These are phyloP conservation scores for Xerophyta viscosa DNA, from an alignment of 106 monocot species.

Conservation along the genomic window DNA sequence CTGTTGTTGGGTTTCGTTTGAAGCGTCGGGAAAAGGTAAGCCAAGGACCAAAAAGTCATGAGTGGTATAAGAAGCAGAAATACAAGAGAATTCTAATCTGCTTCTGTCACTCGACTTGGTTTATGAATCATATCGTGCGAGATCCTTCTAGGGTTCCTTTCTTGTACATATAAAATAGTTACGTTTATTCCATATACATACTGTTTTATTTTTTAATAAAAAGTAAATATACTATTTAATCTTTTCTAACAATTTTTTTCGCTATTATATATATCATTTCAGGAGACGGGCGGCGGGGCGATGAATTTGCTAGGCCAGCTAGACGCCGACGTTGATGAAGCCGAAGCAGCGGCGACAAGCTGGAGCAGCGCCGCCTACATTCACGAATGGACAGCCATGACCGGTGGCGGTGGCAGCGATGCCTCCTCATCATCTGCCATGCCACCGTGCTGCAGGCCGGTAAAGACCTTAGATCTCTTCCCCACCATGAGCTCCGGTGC, in stretches of 20 bases:
- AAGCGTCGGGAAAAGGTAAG: too few species aligned
- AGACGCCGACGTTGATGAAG: conserved; percentile 7
- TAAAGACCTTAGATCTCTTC: conserved; percentile 69
- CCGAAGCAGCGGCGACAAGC: neutral
- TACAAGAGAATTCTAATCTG: neutral
- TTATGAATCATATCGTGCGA: neutral
- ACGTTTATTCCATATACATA: neutral
- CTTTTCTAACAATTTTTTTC: neutral
- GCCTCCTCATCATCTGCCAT: neutral
- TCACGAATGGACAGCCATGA: conserved; percentile 5
- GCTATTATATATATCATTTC: neutral
- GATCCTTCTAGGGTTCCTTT: neutral
- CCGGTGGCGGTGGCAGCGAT: neutral
- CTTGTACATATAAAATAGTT: neutral
- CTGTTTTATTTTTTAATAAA: too few species aligned
- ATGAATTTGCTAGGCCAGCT: conserved; percentile 39
- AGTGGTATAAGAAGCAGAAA: neutral
- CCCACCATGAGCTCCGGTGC: conserved; percentile 46
- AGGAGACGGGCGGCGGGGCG: too few species aligned
- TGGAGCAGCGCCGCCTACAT: neutral
- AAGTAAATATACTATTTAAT: too few species aligned
- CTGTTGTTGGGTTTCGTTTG: too few species aligned
- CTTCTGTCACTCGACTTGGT: neutral
- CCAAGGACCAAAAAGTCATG: neutral
- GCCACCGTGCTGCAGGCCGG: conserved; percentile 29